phyloP scores from a whole-genome alignment of 2,329 filamentous ascomycete species.

The Fusarium sp. region DNA sequence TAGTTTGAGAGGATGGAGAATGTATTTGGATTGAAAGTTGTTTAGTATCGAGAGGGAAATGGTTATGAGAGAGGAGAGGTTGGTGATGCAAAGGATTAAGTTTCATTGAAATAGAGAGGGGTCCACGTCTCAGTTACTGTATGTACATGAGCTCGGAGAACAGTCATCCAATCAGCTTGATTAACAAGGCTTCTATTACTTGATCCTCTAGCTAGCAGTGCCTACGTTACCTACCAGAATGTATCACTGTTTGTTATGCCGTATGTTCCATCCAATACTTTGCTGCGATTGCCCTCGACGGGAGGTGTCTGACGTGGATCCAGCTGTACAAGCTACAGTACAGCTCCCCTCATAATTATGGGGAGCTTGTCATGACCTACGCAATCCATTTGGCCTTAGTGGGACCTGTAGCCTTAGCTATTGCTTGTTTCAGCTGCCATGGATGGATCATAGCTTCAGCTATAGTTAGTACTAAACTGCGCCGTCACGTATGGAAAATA shows the following conservation, averaged over 20 bases:
- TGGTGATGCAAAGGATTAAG: slow-evolving; percentile 11
- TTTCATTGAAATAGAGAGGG: slow-evolving; percentile 18
- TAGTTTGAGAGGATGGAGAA: not conserved
- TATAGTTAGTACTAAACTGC: not conserved
- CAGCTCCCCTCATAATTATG: slow-evolving; percentile 1
- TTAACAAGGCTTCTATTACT: not conserved
- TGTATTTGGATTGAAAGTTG: not conserved
- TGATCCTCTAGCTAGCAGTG: not conserved
- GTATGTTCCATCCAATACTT: not conserved
- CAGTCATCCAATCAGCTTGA: not conserved
- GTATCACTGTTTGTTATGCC: not conserved
- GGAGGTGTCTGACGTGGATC: slow-evolving; percentile 30
- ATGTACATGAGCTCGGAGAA: not conserved
- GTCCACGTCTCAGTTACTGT: slow-evolving; percentile 7
- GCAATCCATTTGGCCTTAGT: not conserved
- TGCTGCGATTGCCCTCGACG: not conserved
- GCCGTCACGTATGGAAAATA: not conserved
- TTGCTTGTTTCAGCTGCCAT: slow-evolving; percentile 29
- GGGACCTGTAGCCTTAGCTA: slow-evolving; percentile 6
- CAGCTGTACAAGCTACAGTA: not conserved
- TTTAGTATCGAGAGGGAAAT: not conserved
- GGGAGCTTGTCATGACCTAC: slow-evolving; percentile 23
- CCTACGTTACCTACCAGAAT: not conserved
- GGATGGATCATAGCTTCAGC: not conserved
- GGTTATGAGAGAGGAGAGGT: slow-evolving; percentile 1